Percentiles rank a stretch among this genome's conserved stretches.
These are phyloP conservation scores for Hypsizygus ulmarius DNA, from an alignment of 1,284 basidiomycete genomes.

Conservation along the genomic window DNA sequence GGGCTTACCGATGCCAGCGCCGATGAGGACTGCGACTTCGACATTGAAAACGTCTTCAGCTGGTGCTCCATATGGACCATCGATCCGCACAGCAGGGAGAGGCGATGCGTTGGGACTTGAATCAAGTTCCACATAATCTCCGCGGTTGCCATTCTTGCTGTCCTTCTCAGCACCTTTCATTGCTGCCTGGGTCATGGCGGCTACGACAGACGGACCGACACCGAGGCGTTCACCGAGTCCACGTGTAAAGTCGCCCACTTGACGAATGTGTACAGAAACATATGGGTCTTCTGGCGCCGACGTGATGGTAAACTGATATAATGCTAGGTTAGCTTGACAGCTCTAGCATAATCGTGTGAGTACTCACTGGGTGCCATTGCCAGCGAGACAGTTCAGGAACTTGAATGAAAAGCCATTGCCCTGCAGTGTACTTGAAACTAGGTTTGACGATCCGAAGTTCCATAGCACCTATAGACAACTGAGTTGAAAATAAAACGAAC, in stretches of 20 bases:
- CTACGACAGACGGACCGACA: slow-evolving; percentile 72
- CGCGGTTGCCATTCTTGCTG: slow-evolving; percentile 50
- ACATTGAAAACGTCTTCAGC: slow-evolving; percentile 86
- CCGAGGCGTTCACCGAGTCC: slow-evolving; percentile 81
- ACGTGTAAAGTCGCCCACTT: slow-evolving; percentile 86
- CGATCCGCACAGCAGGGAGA: slow-evolving; percentile 76
- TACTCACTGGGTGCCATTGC: slow-evolving; percentile 87
- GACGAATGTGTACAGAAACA: slow-evolving; percentile 85
- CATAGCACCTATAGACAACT: slow-evolving; percentile 63
- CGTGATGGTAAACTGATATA: slow-evolving; percentile 81
- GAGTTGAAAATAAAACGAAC: slow-evolving; percentile 2
- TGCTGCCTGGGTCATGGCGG: slow-evolving; percentile 69
- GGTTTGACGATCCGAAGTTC: slow-evolving; percentile 87
- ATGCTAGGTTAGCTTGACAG: slow-evolving; percentile 4
- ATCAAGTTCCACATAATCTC: slow-evolving; percentile 79
- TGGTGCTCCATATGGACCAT: slow-evolving; percentile 86
- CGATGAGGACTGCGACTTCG: slow-evolving; percentile 84
- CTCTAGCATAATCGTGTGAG: slow-evolving; percentile 1
- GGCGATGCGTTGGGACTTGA: slow-evolving; percentile 39
- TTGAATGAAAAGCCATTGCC: slow-evolving; percentile 89
- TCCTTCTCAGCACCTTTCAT: slow-evolving; percentile 74
- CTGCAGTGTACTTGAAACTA: slow-evolving; percentile 84
- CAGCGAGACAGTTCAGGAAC: slow-evolving; percentile 78
- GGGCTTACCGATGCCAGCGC: slow-evolving; percentile 80
- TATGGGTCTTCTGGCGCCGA: slow-evolving; percentile 90